These are phyloP conservation scores for Murraya paniculata DNA, from an alignment of 345 rosid genomes.

Conservation along the genomic window DNA sequence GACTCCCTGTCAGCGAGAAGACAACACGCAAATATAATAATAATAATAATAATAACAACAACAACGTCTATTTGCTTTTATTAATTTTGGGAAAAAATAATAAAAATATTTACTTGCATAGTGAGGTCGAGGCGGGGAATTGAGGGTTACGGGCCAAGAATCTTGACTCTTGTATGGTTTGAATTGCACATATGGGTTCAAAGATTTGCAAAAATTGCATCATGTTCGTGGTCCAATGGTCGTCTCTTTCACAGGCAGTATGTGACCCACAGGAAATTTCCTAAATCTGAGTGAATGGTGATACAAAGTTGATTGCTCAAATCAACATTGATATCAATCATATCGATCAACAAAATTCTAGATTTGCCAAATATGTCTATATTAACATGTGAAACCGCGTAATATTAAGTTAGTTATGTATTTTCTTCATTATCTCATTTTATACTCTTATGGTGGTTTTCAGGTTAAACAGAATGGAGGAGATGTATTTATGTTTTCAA, in stretches of 20 bases:
- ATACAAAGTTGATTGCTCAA: background rate
- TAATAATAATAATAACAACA: background rate
- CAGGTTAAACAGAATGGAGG: too few relatives aligned
- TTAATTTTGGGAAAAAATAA: too few relatives aligned
- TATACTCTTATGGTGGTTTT: background rate
- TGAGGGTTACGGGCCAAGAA: background rate
- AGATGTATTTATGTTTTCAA: too few relatives aligned
- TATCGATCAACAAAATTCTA: background rate
- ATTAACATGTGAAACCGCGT: background rate
- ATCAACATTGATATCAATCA: background rate
- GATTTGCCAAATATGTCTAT: background rate
- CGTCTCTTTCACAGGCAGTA: background rate
- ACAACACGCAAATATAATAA: background rate
- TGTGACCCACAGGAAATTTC: slow-evolving; percentile 5
- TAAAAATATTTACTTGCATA: background rate
- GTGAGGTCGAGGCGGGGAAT: background rate
- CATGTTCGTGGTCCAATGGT: background rate
- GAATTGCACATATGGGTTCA: background rate
- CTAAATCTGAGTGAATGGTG: background rate
- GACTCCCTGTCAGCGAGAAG: slow-evolving; percentile 12
- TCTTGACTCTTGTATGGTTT: background rate
- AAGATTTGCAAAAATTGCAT: background rate
- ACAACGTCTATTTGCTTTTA: too few relatives aligned
- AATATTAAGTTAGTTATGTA: background rate
- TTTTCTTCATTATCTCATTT: background rate